Conservation (phyloP, 2,329 filamentous ascomycete genomes). For the Sarocladiaceae sp. region DNA sequence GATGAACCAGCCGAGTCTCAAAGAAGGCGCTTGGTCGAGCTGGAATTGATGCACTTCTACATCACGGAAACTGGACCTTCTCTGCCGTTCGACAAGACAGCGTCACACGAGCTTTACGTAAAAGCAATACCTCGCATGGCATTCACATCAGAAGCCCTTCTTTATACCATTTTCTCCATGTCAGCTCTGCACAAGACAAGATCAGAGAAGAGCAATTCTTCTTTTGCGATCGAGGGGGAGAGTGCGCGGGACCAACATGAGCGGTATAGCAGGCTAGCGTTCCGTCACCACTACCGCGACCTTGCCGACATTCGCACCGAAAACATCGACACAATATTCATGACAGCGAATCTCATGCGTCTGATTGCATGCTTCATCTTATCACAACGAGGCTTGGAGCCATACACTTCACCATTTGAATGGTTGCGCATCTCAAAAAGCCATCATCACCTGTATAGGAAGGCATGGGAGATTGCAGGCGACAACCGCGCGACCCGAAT, state of each 20-base stretch:
- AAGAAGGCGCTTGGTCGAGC: slow-evolving; percentile 1
- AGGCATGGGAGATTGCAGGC: background rate
- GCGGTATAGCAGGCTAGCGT: slow-evolving; percentile 4
- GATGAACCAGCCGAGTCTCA: slow-evolving; percentile 3
- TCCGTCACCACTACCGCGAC: slow-evolving; percentile 4
- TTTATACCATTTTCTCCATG: slow-evolving; percentile 7
- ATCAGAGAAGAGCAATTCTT: background rate
- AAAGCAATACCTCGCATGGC: slow-evolving; percentile 9
- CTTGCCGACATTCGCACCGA: background rate
- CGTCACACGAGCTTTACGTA: slow-evolving; percentile 5
- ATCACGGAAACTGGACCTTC: slow-evolving; percentile 9
- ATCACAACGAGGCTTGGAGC: slow-evolving; percentile 1
- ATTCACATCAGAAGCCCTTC: slow-evolving; percentile 3
- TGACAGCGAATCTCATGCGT: slow-evolving; percentile 9
- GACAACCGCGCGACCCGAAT: slow-evolving; percentile 4
- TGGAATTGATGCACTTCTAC: slow-evolving; percentile 10
- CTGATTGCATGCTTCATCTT: slow-evolving; percentile 6
- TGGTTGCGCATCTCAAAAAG: slow-evolving; percentile 9
- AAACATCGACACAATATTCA: background rate
- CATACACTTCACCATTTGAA: slow-evolving; percentile 6
- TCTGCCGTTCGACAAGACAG: slow-evolving; percentile 7
- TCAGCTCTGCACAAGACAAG: slow-evolving; percentile 5
- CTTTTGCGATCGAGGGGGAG: background rate
- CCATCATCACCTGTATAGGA: slow-evolving; percentile 1
- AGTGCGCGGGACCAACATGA: slow-evolving; percentile 1